Conservation (phyloP, 805 yeast species). For the Metschnikowia koreensis region DNA sequence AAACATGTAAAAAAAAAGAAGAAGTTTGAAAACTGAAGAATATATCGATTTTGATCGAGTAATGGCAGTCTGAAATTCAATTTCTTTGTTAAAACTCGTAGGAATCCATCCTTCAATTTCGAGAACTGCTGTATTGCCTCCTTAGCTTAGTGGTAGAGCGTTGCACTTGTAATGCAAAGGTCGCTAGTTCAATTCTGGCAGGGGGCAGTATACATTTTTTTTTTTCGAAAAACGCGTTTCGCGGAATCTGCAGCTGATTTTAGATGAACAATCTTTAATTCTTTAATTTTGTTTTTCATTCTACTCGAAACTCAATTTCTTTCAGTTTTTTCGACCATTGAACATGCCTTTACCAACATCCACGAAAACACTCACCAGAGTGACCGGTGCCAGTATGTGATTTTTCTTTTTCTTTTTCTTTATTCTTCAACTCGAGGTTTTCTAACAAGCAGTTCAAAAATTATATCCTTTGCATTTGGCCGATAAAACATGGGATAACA, state of each 20-base stretch:
- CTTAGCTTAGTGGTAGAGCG: conserved; percentile 99
- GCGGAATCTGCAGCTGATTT: not conserved
- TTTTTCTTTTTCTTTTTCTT: no score
- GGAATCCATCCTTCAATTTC: not conserved
- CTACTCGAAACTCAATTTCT: no score
- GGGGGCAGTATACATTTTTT: conserved; percentile 22
- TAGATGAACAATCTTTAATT: no score
- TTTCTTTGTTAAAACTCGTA: no score
- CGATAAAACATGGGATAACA: conserved; percentile 91
- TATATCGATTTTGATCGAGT: no score
- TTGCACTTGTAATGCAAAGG: conserved; percentile 99
- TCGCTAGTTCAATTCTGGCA: conserved; percentile 60
- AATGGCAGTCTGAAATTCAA: no score
- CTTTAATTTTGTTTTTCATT: no score
- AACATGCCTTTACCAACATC: conserved; percentile 29
- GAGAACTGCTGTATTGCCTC: conserved; percentile 50
- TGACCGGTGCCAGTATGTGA: conserved; percentile 39
- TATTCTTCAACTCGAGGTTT: no score
- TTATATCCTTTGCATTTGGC: conserved; percentile 82
- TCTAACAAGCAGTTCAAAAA: conserved; percentile 52
- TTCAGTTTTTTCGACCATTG: no score
- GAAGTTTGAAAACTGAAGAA: no score
- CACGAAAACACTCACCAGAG: conserved; percentile 43
- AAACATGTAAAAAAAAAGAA: no score
- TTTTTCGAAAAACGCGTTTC: not conserved